A percentile compares a stretch with the other conserved stretches of the same genome.
phyloP scores from a whole-genome alignment of 2,329 filamentous ascomycete species.

The Myotisia sp. region DNA sequence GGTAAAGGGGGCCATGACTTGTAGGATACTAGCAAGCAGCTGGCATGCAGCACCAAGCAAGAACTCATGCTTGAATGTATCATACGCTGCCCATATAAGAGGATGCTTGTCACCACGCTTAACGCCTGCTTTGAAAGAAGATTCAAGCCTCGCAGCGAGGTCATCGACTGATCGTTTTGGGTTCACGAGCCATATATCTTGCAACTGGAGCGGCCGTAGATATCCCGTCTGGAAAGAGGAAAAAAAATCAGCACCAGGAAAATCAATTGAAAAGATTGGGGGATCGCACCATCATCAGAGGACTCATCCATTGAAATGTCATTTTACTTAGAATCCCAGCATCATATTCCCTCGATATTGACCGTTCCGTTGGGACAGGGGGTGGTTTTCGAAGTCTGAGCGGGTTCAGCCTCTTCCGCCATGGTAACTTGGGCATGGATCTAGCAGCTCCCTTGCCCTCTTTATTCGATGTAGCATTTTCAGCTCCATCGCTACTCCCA shows the following conservation, averaged over 20 bases:
- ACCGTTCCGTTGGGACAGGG: conserved; percentile 41
- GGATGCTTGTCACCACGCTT: conserved; percentile 57
- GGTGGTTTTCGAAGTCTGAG: conserved; percentile 36
- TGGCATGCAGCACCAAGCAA: conserved; percentile 69
- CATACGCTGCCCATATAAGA: conserved; percentile 66
- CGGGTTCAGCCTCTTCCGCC: conserved; percentile 31
- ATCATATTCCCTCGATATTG: conserved; percentile 52
- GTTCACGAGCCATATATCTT: conserved; percentile 82
- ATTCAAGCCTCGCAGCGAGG: conserved; percentile 51
- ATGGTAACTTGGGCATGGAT: conserved; percentile 15
- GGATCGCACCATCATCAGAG: conserved; percentile 56
- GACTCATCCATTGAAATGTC: conserved; percentile 81
- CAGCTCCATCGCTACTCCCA: not conserved
- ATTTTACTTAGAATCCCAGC: conserved; percentile 62
- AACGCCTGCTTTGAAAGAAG: conserved; percentile 54
- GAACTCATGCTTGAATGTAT: conserved; percentile 75
- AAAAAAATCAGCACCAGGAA: conserved; percentile 8
- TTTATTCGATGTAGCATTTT: too few relatives aligned
- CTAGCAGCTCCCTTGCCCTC: not conserved
- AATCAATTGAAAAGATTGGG: not conserved
- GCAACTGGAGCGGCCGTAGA: conserved; percentile 63
- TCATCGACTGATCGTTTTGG: conserved; percentile 59
- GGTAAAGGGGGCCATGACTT: conserved; percentile 73
- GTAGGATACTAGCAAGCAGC: conserved; percentile 53
- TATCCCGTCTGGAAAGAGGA: conserved; percentile 53